phyloP scores from a whole-genome alignment of 257 asterid species.

The Lithospermum erythrorhizon region DNA sequence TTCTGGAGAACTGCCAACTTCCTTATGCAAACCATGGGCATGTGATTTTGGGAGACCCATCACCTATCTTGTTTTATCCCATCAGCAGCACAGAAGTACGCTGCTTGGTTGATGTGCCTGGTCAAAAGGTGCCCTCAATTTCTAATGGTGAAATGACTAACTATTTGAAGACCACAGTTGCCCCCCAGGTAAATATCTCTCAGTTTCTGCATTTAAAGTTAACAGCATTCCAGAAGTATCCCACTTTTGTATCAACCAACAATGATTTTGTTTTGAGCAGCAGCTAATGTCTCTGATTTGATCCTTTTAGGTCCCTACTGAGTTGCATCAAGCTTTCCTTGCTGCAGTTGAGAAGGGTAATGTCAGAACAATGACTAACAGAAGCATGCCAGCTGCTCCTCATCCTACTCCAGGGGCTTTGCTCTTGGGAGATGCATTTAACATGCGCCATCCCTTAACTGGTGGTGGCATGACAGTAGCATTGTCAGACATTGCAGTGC shows the following conservation, averaged over 20 bases:
- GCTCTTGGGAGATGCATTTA: slow-evolving; percentile 64
- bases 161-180: slow-evolving; percentile 35
- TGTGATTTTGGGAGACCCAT: slow-evolving; percentile 42
- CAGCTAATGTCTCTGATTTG: background rate
- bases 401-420: slow-evolving; percentile 57
- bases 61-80: slow-evolving; percentile 48
- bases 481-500: slow-evolving; percentile 46
- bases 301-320: slow-evolving; percentile 36
- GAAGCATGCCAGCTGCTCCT: slow-evolving; percentile 67
- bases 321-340: slow-evolving; percentile 36
- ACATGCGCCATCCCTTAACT: slow-evolving; percentile 64
- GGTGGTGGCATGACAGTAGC: slow-evolving; percentile 78
- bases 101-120: slow-evolving; percentile 52
- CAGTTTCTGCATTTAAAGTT: background rate
- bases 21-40: slow-evolving; percentile 46
- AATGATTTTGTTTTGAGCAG: too few species aligned
- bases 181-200: slow-evolving; percentile 33
- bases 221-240: background rate
- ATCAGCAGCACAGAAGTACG: slow-evolving; percentile 47
- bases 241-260: background rate
- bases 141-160: slow-evolving; percentile 45
- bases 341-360: slow-evolving; percentile 45
- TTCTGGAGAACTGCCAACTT: slow-evolving; percentile 41
- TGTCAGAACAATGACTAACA: slow-evolving; percentile 53
- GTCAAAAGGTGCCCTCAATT: slow-evolving; percentile 45